Base-by-base conservation (phyloP, 2,329 filamentous ascomycete species). In the Arthroderma uncinatum region DNA sequence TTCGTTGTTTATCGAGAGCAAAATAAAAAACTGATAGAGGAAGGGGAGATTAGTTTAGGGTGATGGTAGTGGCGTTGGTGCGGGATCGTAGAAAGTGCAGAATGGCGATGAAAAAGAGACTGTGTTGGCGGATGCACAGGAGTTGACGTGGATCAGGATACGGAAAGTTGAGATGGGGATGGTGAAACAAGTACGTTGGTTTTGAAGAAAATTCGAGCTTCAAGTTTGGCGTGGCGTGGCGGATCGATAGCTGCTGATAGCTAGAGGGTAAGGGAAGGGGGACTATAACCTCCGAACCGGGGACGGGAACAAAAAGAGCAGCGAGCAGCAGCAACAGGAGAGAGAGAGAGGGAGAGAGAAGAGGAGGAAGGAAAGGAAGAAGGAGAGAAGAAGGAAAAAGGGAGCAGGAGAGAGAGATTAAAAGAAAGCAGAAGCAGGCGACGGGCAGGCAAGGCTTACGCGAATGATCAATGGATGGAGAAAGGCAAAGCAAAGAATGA, bases 161-260 rank as follows among this genome's bases (percentile, higher is more conserved):
- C 30, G 48, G 52, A 53, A n/a, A 53, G 56, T 59, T 47, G 54
- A 62, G 54, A 47, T 39, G 30, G 53, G 23, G 39, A 44, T 37
- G 30, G 57, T 61, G 44, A 50, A 50, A 50, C 44, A 50, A 33
- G 44, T 25, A 50, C 28, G 44, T 19, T 50, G 44, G 44, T 30
- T 48, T 16, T 50, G 44, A 50, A 30, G 44, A 50, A 50, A 50
- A 50, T 33, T 33, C 44, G 44, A 50, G 44, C 44, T 50, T 50
- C 44, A 50, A 33, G 44, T 50, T 50, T 30, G 44, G 25, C 12
- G 44, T 54, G 63, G 62, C 25, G 52, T 54, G 28, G 52, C 52
- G 52, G 55, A 60, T 60, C 56, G 60, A 60, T 62, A 61, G 60
- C 62, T 58, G 58, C 61, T 65, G 67, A 61, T 63, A 58, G 44